Evolutionary conservation across 2,329 filamentous ascomycete genomes (phyloP).

Genomic region (Aspergillus terreus): DNA sequence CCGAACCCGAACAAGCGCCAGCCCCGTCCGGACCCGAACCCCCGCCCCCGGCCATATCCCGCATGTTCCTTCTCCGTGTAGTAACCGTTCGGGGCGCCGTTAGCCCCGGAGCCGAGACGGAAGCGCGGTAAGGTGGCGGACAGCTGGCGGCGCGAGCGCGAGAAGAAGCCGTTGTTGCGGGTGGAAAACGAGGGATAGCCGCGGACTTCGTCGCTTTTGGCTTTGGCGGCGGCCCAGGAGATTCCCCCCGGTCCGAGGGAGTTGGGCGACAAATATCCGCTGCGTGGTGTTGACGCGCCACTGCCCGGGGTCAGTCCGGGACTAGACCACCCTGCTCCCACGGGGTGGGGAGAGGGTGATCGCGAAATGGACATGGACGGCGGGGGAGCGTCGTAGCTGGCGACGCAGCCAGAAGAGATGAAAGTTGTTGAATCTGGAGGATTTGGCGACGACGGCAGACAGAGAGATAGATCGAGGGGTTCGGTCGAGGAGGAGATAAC

Average conservation of each 20-base stretch:
- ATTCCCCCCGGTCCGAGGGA: constrained; percentile 41
- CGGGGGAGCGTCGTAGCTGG: constrained; percentile 46
- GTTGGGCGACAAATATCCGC: constrained; percentile 32
- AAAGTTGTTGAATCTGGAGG: background rate
- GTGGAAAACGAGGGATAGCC: constrained; percentile 77
- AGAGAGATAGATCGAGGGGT: background rate
- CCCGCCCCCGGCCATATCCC: constrained; percentile 55
- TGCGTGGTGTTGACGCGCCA: constrained; percentile 63
- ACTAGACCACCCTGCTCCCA: constrained; percentile 81
- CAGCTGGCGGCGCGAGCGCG: constrained; percentile 74
- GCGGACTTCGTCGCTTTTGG: constrained; percentile 68
- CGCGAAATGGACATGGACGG: constrained; percentile 75
- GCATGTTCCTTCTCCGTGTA: constrained; percentile 66
- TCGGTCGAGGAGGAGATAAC: no score
- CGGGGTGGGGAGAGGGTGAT: constrained; percentile 75
- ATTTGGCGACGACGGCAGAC: background rate
- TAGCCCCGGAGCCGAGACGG: constrained; percentile 37
- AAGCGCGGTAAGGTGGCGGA: constrained; percentile 77
- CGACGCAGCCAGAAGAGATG: background rate
- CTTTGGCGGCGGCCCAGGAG: constrained; percentile 79
- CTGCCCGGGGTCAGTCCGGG: constrained; percentile 72
- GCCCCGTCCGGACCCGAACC: constrained; percentile 32
- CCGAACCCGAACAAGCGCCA: constrained; percentile 32
- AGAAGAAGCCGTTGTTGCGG: constrained; percentile 82
- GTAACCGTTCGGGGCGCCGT: constrained; percentile 34